Evolutionary conservation across 495 filamentous ascomycete species (phyloP).

Genomic region (Pyrenopolyporus hunteri): DNA sequence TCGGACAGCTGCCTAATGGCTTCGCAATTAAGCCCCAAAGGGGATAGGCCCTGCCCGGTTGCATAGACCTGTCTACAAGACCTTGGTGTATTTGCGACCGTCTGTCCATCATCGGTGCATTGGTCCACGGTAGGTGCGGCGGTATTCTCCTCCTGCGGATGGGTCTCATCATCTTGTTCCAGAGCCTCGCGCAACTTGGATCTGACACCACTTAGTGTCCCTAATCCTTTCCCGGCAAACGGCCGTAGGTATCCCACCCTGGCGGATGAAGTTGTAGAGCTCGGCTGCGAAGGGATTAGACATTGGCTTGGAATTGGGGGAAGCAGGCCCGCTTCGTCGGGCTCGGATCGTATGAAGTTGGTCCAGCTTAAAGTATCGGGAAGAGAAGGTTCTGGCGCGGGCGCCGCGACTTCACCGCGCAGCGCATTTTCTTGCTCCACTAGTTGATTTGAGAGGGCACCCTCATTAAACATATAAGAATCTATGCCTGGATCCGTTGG

Average conservation of each 20-base stretch:
- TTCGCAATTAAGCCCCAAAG: slow-evolving; percentile 28
- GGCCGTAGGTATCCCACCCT: slow-evolving; percentile 53
- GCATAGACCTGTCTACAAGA: slow-evolving; percentile 36
- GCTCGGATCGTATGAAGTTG: slow-evolving; percentile 48
- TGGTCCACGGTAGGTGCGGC: slow-evolving; percentile 20
- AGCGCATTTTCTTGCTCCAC: slow-evolving; percentile 30
- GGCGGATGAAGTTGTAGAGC: slow-evolving; percentile 54
- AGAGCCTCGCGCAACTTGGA: slow-evolving; percentile 41
- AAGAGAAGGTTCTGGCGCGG: slow-evolving; percentile 45
- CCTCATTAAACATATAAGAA: slow-evolving; percentile 41
- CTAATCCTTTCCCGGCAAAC: slow-evolving; percentile 55
- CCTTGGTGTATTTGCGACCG: slow-evolving; percentile 39
- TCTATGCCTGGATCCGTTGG: slow-evolving; percentile 44
- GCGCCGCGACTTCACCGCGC: slow-evolving; percentile 28
- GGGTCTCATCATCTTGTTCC: slow-evolving; percentile 27
- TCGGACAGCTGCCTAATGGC: slow-evolving; percentile 46
- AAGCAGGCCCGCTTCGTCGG: slow-evolving; percentile 41
- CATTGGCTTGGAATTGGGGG: slow-evolving; percentile 60
- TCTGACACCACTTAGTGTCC: slow-evolving; percentile 52
- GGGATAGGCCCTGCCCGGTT: slow-evolving; percentile 32
- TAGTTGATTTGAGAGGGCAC: slow-evolving; percentile 34
- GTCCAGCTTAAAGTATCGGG: slow-evolving; percentile 61
- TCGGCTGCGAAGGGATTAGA: slow-evolving; percentile 53
- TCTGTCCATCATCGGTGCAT: slow-evolving; percentile 33
- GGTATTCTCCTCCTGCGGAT: slow-evolving; percentile 34